Evolutionary conservation across 768 basidiomycete genomes (phyloP), one percentile per base, ranked within the genome.

Genomic region (Neoboletus subvelutipes): DNA sequence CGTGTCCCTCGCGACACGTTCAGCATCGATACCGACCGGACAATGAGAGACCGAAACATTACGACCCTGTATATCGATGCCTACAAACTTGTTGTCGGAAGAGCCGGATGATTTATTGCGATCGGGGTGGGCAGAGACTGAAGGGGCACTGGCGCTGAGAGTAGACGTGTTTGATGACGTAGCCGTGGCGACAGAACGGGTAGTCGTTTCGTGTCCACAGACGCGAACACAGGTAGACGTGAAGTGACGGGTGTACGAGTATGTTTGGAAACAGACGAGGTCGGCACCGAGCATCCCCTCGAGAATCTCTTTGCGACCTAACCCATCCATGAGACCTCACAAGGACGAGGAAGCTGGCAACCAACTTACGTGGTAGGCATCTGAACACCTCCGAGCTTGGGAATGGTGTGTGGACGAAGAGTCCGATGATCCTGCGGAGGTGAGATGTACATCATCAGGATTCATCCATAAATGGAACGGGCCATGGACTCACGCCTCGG

Each of bases 251-350:
- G 90, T 87, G 77, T 97, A 96, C 4, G 93, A 94, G 73, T 96
- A 97, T 0, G 95, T 97, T 78, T 93, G 92, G 90, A 99, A 98
- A 73, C 92, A 95, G 48, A 98, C 86, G 34, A 97, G 82, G 75
- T 97, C 94, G 48, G 96, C 94, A 31, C 95, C 94, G 45, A 98
- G 87, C 92, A 99, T 97, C 37, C 96, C 97, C 61, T 98, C 94
- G 26, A 99, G 80, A 58, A 98, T 92, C 74, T 98, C 94, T 65
- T 90, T 91, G 46, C 96, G 85, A 48, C 87, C 87, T 85, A 57
- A n/a, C 0, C n/a, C 31, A 47, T 36, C 4, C 15, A 50, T 62
- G 41, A 64, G 36, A 59, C 45, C 11, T 24, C 22, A 34, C 15
- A 22, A 34, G 41, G 20, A 34, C 7, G n/a, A 26, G n/a, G 1